These are phyloP conservation scores for Suillus spraguei DNA, from an alignment of 768 basidiomycete genomes.

Conservation along the genomic window DNA sequence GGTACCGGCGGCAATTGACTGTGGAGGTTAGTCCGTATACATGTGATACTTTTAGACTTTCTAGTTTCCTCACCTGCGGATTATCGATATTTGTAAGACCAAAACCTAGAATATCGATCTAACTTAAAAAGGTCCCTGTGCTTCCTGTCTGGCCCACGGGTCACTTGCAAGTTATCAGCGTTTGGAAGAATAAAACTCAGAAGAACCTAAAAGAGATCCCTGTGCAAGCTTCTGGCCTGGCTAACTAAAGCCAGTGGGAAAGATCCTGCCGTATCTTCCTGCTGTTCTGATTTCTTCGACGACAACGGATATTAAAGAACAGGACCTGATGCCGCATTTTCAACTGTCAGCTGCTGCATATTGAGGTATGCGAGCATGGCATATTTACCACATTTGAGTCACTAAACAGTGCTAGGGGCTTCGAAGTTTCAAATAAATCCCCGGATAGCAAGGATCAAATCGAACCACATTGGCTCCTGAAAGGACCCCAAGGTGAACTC, in stretches of 20 bases:
- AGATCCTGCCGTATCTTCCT: neutral
- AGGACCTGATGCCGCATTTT: neutral
- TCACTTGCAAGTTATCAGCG: neutral
- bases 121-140: neutral
- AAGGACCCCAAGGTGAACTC: neutral
- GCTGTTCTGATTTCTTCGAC: neutral
- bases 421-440: neutral
- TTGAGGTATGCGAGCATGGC: neutral
- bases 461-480: too few species aligned
- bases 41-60: slow-evolving; percentile 4
- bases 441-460: slow-evolving; percentile 1
- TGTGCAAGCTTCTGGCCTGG: neutral
- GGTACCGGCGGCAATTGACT: neutral
- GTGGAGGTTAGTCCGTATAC: neutral
- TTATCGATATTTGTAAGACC: neutral
- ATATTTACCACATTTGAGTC: neutral
- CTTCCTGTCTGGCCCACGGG: neutral
- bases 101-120: neutral
- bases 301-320: neutral
- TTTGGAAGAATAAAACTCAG: neutral
- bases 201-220: neutral
- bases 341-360: neutral
- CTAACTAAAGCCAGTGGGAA: neutral
- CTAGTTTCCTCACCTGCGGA: neutral
- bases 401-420: neutral